Evolutionary conservation across 2,329 filamentous ascomycete genomes (phyloP).

Genomic region (Colletotrichum sp.): DNA sequence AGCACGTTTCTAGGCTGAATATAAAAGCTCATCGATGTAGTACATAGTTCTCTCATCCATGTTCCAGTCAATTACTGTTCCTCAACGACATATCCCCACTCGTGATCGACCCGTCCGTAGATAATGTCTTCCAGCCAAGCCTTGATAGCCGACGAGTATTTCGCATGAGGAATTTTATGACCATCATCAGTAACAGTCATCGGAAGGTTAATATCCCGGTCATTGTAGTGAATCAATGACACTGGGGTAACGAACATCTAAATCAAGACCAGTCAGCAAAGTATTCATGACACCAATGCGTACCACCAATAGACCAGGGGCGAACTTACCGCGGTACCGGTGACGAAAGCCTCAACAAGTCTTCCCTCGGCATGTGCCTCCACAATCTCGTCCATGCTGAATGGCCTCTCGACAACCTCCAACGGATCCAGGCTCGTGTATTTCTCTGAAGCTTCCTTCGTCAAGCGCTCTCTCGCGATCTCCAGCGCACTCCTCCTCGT

Average conservation of each 20-base stretch:
- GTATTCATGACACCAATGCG: background rate
- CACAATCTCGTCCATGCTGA: slow-evolving; percentile 80
- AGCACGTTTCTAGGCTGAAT: background rate
- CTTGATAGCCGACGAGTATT: slow-evolving; percentile 66
- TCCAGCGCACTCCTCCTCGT: slow-evolving; percentile 81
- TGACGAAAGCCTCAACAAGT: slow-evolving; percentile 82
- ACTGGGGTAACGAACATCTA: slow-evolving; percentile 76
- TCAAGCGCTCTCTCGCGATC: slow-evolving; percentile 68
- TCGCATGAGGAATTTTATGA: slow-evolving; percentile 3
- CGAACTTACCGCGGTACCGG: slow-evolving; percentile 78
- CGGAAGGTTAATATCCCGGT: slow-evolving; percentile 66
- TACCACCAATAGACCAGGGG: background rate
- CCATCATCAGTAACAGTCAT: slow-evolving; percentile 50
- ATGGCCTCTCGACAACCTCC: slow-evolving; percentile 76
- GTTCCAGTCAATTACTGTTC: slow-evolving; percentile 45
- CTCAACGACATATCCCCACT: slow-evolving; percentile 72
- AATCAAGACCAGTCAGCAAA: slow-evolving; percentile 14
- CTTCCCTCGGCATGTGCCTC: slow-evolving; percentile 77
- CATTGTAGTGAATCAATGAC: slow-evolving; percentile 70
- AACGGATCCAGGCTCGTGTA: background rate
- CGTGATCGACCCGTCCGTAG: slow-evolving; percentile 71
- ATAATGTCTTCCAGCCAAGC: slow-evolving; percentile 73
- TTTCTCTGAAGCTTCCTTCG: slow-evolving; percentile 54
- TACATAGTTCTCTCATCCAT: background rate
- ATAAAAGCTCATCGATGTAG: background rate